phyloP scores from a whole-genome alignment of 2,329 filamentous ascomycete species.

The Colletotrichum orbiculare region DNA sequence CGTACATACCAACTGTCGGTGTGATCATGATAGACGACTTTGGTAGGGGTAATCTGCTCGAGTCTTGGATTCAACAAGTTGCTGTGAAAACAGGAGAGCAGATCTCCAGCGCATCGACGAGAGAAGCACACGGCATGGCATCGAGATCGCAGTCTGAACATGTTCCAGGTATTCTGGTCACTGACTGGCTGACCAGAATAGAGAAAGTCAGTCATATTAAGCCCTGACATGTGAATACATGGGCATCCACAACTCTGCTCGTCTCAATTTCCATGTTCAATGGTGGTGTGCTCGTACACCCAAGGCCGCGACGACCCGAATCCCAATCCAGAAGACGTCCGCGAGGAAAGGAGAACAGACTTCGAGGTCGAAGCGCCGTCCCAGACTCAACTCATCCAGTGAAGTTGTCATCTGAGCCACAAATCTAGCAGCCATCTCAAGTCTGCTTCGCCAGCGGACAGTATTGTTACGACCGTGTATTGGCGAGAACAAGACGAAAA shows the following conservation, averaged over 20 bases:
- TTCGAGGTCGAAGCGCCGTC: conserved; percentile 2
- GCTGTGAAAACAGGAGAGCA: not conserved
- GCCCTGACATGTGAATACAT: conserved; percentile 4
- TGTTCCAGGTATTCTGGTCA: too few relatives aligned
- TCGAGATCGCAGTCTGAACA: not conserved
- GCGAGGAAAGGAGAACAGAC: not conserved
- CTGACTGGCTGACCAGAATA: too few relatives aligned
- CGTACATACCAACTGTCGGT: too few relatives aligned
- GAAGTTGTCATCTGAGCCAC: conserved; percentile 30
- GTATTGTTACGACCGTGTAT: not conserved
- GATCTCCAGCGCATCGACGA: not conserved
- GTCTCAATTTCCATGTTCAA: not conserved
- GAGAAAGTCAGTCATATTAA: too few relatives aligned
- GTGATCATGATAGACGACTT: too few relatives aligned
- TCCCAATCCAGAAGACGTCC: not conserved
- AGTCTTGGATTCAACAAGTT: not conserved
- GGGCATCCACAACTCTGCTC: not conserved
- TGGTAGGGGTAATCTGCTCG: not conserved
- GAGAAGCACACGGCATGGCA: not conserved
- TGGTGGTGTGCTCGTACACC: too few relatives aligned
- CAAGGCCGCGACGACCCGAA: not conserved
- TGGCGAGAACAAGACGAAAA: not conserved
- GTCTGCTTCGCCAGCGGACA: not conserved
- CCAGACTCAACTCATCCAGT: conserved; percentile 24
- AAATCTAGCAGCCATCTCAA: conserved; percentile 6